phyloP scores from a whole-genome alignment of 2,329 filamentous ascomycete species.

The Cladosporium sp. region DNA sequence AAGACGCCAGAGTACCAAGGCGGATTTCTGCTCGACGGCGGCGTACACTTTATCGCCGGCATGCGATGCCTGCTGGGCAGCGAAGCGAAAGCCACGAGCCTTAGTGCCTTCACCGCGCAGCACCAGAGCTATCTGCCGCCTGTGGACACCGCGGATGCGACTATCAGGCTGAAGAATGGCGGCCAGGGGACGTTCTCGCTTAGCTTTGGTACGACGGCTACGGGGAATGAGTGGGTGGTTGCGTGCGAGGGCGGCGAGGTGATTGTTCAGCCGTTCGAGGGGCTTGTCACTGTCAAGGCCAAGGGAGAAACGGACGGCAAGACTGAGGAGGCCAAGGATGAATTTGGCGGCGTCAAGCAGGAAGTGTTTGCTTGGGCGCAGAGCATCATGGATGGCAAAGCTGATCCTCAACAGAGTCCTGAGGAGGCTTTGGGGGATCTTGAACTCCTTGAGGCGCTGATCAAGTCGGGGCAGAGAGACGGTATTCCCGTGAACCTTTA shows the following conservation, averaged over 20 bases:
- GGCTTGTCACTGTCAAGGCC: slow-evolving; percentile 38
- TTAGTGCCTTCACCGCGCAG: slow-evolving; percentile 58
- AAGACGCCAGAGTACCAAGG: slow-evolving; percentile 70
- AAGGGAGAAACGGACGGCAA: slow-evolving; percentile 29
- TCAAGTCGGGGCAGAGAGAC: slow-evolving; percentile 43
- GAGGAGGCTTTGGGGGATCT: slow-evolving; percentile 63
- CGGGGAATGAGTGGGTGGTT: slow-evolving; percentile 57
- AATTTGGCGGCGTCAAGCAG: slow-evolving; percentile 54
- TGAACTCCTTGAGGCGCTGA: slow-evolving; percentile 53
- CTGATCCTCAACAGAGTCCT: slow-evolving; percentile 54
- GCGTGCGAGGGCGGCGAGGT: slow-evolving; percentile 61
- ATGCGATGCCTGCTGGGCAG: slow-evolving; percentile 59
- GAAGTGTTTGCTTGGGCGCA: slow-evolving; percentile 64
- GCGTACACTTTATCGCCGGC: slow-evolving; percentile 70
- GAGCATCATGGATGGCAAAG: slow-evolving; percentile 50
- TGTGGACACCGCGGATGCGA: slow-evolving; percentile 65
- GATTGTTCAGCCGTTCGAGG: slow-evolving; percentile 36
- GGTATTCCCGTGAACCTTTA: slow-evolving; percentile 37
- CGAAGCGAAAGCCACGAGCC: slow-evolving; percentile 45
- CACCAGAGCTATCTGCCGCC: slow-evolving; percentile 61
- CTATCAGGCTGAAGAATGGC: slow-evolving; percentile 56
- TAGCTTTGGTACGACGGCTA: slow-evolving; percentile 59
- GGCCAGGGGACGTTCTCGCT: slow-evolving; percentile 58
- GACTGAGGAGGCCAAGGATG: slow-evolving; percentile 48
- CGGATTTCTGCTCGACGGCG: slow-evolving; percentile 74